phyloP scores from a whole-genome alignment of 106 monocot genomes.

The Phalaenopsis equestris region DNA sequence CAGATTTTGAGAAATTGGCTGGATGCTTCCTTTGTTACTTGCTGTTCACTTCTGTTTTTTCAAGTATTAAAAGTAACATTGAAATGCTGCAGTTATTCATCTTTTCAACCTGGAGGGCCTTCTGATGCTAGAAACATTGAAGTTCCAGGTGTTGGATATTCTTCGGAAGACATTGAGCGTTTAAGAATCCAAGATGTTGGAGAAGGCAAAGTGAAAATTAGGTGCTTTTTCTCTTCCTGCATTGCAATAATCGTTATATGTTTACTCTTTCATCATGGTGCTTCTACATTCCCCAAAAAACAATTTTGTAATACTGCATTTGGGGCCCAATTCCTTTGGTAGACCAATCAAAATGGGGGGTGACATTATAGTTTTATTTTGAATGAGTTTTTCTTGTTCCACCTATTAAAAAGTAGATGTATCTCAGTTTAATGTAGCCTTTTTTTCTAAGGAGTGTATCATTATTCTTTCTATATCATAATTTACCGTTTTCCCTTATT shows the following conservation, averaged over 20 bases:
- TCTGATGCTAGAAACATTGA: slow-evolving; percentile 23
- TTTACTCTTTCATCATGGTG: too few relatives aligned
- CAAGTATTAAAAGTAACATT: neutral
- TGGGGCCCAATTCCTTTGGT: too few relatives aligned
- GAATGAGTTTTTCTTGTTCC: too few relatives aligned
- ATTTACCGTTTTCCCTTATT: slow-evolving; percentile 2
- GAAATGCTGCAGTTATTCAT: slow-evolving; percentile 51
- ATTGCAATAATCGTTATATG: too few relatives aligned
- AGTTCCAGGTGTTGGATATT: slow-evolving; percentile 33
- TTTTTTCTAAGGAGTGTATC: too few relatives aligned
- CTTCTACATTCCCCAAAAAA: too few relatives aligned
- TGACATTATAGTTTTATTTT: too few relatives aligned
- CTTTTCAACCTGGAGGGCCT: slow-evolving; percentile 12
- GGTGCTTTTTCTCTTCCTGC: slow-evolving; percentile 32
- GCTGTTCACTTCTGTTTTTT: neutral
- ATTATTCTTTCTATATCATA: neutral
- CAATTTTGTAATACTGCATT: too few relatives aligned
- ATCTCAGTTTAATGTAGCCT: too few relatives aligned
- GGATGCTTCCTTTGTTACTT: neutral
- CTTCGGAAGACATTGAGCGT: slow-evolving; percentile 59
- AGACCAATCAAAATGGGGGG: too few relatives aligned
- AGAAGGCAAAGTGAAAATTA: slow-evolving; percentile 93
- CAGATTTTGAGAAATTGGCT: neutral
- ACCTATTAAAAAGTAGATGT: too few relatives aligned
- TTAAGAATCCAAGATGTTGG: slow-evolving; percentile 80